Evolutionary conservation across 495 filamentous ascomycete species (phyloP).

Genomic region (Penicillium argentinense): DNA sequence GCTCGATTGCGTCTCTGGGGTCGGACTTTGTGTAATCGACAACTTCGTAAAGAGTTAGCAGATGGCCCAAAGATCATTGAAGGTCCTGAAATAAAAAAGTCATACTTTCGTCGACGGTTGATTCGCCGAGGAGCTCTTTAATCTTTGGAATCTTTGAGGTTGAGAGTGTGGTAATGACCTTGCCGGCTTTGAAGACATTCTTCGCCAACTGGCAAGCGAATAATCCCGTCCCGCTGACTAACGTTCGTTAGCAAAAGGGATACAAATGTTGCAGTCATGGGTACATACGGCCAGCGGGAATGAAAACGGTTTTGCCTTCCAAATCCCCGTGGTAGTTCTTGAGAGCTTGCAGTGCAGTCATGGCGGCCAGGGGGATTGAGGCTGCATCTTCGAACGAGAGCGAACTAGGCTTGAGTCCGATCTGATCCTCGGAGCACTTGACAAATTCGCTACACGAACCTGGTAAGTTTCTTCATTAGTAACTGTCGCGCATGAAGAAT

Average conservation of each 20-base stretch:
- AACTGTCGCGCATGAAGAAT: too few relatives aligned
- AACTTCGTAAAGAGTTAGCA: conserved; percentile 14
- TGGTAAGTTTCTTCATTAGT: conserved; percentile 1
- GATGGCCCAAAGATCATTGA: background rate
- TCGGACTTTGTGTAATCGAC: conserved; percentile 51
- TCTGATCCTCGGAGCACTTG: conserved; percentile 31
- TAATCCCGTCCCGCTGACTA: conserved; percentile 48
- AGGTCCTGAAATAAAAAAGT: conserved; percentile 15
- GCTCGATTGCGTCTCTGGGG: conserved; percentile 38
- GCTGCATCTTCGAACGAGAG: conserved; percentile 42
- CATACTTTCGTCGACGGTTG: conserved; percentile 30
- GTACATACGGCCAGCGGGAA: conserved; percentile 43
- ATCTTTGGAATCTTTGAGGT: conserved; percentile 51
- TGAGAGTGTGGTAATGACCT: conserved; percentile 53
- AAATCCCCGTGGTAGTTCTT: conserved; percentile 32
- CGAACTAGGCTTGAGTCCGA: conserved; percentile 38
- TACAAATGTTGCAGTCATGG: background rate
- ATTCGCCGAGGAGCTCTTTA: conserved; percentile 36
- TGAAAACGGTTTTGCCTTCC: conserved; percentile 55
- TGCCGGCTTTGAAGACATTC: conserved; percentile 49
- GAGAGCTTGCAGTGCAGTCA: conserved; percentile 47
- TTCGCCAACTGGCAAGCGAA: conserved; percentile 54
- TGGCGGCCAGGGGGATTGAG: conserved; percentile 36
- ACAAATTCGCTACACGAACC: conserved; percentile 40
- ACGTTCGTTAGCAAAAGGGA: background rate